Percentiles rank a stretch among this genome's conserved stretches.
phyloP scores from a whole-genome alignment of 202 grass and related monocot genomes.

The Setaria italica region DNA sequence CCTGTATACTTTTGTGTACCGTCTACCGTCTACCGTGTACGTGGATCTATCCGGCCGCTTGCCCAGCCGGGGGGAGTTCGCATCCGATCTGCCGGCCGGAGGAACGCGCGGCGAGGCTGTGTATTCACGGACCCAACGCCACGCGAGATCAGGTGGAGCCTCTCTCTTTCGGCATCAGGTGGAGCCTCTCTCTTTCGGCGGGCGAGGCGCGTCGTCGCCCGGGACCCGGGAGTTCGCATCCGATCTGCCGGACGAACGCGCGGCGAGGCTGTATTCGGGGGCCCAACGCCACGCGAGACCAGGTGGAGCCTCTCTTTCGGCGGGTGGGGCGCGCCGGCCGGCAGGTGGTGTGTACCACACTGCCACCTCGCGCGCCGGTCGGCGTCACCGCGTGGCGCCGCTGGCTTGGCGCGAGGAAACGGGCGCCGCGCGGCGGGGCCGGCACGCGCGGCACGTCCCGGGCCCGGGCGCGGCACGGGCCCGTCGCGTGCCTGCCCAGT shows the following conservation, averaged over 20 bases:
- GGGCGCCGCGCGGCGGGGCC: background rate
- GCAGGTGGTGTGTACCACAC: background rate
- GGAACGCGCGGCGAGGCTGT: no score
- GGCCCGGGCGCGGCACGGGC: slow-evolving; percentile 10
- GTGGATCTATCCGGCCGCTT: no score
- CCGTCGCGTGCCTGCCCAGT: background rate
- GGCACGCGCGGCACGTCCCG: background rate
- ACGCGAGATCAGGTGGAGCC: no score
- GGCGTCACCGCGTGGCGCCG: background rate
- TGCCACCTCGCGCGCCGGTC: background rate
- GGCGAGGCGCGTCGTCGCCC: background rate
- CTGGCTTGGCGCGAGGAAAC: background rate
- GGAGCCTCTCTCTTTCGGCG: no score
- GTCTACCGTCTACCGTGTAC: no score
- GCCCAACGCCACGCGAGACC: background rate
- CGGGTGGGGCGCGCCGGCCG: background rate
- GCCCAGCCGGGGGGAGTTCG: no score
- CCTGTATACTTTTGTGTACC: no score
- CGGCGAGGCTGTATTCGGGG: background rate
- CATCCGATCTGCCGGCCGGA: no score
- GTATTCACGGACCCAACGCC: no score
- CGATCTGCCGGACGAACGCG: background rate
- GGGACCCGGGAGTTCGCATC: background rate
- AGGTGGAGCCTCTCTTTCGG: background rate
- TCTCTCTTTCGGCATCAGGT: no score